A percentile compares a stretch with the other conserved stretches of the same genome.
Conservation (phyloP, 768 basidiomycete species). For the Lentinula lateritia region DNA sequence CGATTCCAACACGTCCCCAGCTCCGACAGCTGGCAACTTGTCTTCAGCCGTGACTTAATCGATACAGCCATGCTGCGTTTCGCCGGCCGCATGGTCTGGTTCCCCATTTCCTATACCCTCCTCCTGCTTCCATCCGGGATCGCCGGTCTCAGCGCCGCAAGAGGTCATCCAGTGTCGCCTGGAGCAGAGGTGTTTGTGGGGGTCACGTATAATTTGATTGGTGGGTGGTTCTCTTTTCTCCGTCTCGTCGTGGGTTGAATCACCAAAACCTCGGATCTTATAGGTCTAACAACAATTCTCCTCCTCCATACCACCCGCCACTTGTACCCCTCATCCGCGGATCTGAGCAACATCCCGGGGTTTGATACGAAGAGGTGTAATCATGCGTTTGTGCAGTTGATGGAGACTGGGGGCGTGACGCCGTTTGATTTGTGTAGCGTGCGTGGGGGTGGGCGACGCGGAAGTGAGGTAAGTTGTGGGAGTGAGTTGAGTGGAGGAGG, state of each 20-base stretch:
- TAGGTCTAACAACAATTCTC: constrained; percentile 25
- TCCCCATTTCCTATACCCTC: constrained; percentile 16
- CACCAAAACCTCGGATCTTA: not conserved
- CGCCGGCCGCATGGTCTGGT: constrained; percentile 24
- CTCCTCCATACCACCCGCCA: constrained; percentile 20
- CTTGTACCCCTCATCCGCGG: constrained; percentile 16
- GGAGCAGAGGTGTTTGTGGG: constrained; percentile 11
- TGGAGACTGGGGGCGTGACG: constrained; percentile 10
- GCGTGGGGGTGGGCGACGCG: not conserved
- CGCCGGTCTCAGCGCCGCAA: constrained; percentile 11
- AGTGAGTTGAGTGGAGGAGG: not conserved
- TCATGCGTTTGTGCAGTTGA: constrained; percentile 1
- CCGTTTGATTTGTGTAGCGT: constrained; percentile 12
- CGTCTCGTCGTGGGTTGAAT: too few relatives aligned
- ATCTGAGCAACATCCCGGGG: constrained; percentile 11
- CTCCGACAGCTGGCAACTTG: constrained; percentile 20
- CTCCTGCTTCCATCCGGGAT: constrained; percentile 16
- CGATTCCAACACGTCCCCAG: constrained; percentile 16
- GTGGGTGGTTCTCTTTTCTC: constrained; percentile 3
- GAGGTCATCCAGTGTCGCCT: constrained; percentile 11
- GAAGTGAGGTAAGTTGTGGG: not conserved
- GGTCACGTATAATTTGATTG: constrained; percentile 17
- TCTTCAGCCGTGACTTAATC: constrained; percentile 19
- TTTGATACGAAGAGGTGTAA: constrained; percentile 17
- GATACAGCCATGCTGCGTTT: constrained; percentile 22